phyloP scores from a whole-genome alignment of 2,329 filamentous ascomycete genomes.

The Botrytis sinoallii region DNA sequence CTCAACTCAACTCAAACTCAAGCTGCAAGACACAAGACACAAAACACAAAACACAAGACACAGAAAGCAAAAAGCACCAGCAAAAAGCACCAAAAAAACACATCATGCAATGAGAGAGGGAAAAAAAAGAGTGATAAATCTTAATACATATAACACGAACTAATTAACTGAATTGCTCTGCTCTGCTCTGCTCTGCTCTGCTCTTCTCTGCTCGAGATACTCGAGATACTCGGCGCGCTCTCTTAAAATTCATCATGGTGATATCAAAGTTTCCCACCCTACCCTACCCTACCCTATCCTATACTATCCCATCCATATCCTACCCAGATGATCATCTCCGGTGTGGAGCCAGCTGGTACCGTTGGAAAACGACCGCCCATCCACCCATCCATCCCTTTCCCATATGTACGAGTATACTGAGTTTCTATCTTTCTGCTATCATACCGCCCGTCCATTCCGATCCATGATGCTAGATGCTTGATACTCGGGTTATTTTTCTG shows the following conservation, averaged over 20 bases:
- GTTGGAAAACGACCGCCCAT: background rate
- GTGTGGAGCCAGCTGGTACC: background rate
- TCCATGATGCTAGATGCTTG: background rate
- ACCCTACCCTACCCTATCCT: background rate
- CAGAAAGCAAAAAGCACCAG: background rate
- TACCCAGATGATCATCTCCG: background rate
- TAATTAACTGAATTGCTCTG: background rate
- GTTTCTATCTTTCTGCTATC: background rate
- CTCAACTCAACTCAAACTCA: background rate
- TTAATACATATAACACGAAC: constrained; percentile 10
- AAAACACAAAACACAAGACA: background rate
- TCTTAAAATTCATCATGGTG: background rate
- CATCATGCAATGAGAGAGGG: background rate
- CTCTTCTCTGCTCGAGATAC: too few relatives aligned
- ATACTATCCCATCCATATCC: background rate
- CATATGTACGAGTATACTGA: constrained; percentile 12
- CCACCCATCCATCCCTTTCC: background rate
- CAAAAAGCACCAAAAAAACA: background rate
- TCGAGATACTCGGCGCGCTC: background rate
- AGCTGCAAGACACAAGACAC: background rate
- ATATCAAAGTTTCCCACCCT: background rate
- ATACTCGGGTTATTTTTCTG: background rate
- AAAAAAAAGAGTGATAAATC: background rate
- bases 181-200: background rate
- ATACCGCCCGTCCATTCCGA: background rate